Conservation (phyloP, 768 basidiomycete genomes). For the Chiua virens region DNA sequence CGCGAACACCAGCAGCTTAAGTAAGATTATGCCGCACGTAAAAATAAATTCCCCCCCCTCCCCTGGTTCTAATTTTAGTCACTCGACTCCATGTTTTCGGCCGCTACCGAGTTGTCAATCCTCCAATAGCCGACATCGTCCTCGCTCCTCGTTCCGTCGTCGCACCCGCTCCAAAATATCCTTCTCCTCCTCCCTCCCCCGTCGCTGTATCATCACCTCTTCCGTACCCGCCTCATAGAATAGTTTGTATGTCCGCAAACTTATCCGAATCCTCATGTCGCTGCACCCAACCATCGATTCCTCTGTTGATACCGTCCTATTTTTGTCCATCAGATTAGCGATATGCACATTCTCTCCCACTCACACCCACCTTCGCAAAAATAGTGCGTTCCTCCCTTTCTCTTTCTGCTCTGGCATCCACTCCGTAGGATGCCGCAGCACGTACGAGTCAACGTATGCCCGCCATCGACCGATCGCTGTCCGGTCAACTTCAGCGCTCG, state of each 20-base stretch:
- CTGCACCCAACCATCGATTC: constrained; percentile 23
- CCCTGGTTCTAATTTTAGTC: neutral
- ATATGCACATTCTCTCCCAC: constrained; percentile 7
- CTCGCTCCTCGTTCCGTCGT: constrained; percentile 56
- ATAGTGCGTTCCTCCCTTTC: constrained; percentile 41
- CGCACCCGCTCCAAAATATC: constrained; percentile 40
- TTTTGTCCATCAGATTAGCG: constrained; percentile 37
- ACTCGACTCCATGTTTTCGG: neutral
- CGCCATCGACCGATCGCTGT: constrained; percentile 60
- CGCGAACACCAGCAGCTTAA: constrained; percentile 20
- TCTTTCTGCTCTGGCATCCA: constrained; percentile 51
- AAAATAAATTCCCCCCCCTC: constrained; percentile 13
- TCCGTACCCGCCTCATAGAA: constrained; percentile 68
- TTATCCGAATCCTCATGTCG: constrained; percentile 49
- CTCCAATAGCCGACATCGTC: constrained; percentile 41
- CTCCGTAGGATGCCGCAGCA: constrained; percentile 69
- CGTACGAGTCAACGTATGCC: constrained; percentile 73
- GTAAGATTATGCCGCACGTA: constrained; percentile 17
- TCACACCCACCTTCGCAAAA: constrained; percentile 56
- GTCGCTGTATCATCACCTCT: constrained; percentile 47
- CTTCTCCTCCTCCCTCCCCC: constrained; percentile 34
- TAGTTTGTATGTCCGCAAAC: constrained; percentile 62
- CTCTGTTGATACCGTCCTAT: constrained; percentile 50
- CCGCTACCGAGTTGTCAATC: constrained; percentile 6
- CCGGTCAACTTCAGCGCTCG: constrained; percentile 59